A percentile compares a stretch with the other conserved stretches of the same genome.
These are phyloP conservation scores for Aspergillus ellipticus DNA, from an alignment of 495 filamentous ascomycete genomes.

Conservation along the genomic window DNA sequence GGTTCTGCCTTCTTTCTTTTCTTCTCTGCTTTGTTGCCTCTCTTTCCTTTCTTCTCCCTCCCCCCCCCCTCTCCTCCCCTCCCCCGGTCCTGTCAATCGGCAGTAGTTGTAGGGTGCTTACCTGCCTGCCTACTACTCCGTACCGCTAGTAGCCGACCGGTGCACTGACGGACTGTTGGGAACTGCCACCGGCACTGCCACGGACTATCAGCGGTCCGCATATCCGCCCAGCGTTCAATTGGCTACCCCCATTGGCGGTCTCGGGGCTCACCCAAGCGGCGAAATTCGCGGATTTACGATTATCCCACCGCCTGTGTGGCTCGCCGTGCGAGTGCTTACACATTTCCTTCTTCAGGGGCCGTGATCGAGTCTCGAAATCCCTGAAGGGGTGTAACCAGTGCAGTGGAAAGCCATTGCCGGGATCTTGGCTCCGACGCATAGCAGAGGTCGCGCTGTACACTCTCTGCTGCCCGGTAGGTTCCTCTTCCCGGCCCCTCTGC, in stretches of 20 bases:
- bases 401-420: not conserved
- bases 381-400: not conserved
- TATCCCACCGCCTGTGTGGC: conserved; percentile 13
- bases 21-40: not conserved
- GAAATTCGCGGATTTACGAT: conserved; percentile 14
- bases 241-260: not conserved
- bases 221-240: conserved; percentile 4
- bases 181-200: not conserved
- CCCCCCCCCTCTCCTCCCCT: not conserved
- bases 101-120: conserved; percentile 1
- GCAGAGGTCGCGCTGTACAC: not conserved
- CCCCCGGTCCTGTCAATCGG: too few species aligned
- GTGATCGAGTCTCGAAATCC: conserved; percentile 1
- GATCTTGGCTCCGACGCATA: not conserved
- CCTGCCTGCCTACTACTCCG: not conserved
- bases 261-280: conserved; percentile 6
- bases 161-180: not conserved
- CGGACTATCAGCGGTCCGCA: not conserved
- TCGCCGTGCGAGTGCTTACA: conserved; percentile 7
- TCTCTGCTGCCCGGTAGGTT: not conserved
- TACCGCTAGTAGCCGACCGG: not conserved
- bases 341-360: conserved; percentile 15
- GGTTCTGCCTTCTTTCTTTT: conserved; percentile 6
- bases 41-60: not conserved
- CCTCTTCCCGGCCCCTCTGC: not conserved